Evolutionary conservation across 1,139 yeast species (phyloP).

Genomic region (Pichia sp.): DNA sequence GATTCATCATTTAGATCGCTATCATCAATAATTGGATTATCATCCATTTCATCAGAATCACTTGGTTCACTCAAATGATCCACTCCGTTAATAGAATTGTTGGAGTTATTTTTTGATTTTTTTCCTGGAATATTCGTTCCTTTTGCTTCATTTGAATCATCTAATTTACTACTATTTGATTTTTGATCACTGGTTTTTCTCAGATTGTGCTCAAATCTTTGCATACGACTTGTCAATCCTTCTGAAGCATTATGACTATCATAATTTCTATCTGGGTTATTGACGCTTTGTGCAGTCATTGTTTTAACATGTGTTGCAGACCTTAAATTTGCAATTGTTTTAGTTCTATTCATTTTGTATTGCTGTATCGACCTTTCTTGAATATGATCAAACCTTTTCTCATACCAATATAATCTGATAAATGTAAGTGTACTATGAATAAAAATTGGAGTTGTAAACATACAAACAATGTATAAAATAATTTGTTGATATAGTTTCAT

Average conservation of each 20-base stretch:
- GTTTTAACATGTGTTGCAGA: constrained; percentile 31
- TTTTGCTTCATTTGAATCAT: not conserved
- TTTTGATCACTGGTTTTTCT: not conserved
- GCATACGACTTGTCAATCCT: constrained; percentile 22
- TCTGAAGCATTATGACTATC: constrained; percentile 28
- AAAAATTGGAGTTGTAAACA: constrained; percentile 79
- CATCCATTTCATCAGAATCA: constrained; percentile 20
- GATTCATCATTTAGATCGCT: not conserved
- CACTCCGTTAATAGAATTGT: constrained; percentile 18
- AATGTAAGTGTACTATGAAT: constrained; percentile 77
- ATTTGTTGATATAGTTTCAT: constrained; percentile 73
- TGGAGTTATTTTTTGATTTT: not conserved
- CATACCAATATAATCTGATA: constrained; percentile 85
- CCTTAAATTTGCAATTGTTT: constrained; percentile 58
- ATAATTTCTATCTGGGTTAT: constrained; percentile 3
- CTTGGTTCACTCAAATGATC: constrained; percentile 39
- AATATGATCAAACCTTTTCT: constrained; percentile 78
- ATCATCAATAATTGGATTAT: constrained; percentile 1
- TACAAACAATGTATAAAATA: constrained; percentile 49
- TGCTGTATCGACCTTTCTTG: constrained; percentile 66
- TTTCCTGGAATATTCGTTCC: not conserved
- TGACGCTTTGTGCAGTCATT: constrained; percentile 7
- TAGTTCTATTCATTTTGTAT: constrained; percentile 72
- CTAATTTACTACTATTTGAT: not conserved
- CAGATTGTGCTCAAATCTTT: constrained; percentile 10